Evolutionary conservation across 805 yeast species (phyloP).

Genomic region (Lachancea dasiensis): DNA sequence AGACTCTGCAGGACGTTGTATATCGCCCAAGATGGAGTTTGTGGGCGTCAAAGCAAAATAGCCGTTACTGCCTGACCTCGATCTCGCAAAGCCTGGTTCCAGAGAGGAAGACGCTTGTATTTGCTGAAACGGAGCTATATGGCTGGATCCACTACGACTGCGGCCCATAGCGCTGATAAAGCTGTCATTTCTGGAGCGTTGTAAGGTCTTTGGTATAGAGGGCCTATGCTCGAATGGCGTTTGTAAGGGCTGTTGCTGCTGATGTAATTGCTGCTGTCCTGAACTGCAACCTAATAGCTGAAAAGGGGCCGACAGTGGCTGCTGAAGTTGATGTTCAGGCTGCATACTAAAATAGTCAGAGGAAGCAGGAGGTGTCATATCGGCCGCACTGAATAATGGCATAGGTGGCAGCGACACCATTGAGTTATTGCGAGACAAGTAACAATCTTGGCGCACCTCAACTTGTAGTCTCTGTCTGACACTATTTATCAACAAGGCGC

Average conservation of each 20-base stretch:
- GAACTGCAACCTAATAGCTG: not conserved
- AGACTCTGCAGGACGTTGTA: conserved; percentile 4
- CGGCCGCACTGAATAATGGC: conserved; percentile 8
- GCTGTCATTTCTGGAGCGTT: conserved; percentile 13
- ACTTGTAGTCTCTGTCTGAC: conserved; percentile 36
- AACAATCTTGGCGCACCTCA: conserved; percentile 28
- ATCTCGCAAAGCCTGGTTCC: conserved; percentile 14
- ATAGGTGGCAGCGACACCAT: conserved; percentile 22
- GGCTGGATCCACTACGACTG: conserved; percentile 24
- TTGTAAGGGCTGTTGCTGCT: conserved; percentile 4
- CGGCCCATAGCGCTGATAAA: conserved; percentile 15
- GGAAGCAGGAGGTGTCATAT: not conserved
- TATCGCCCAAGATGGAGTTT: conserved; percentile 8
- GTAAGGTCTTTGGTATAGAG: conserved; percentile 7
- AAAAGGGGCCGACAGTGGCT: conserved; percentile 6
- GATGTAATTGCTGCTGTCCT: not conserved
- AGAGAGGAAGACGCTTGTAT: conserved; percentile 3
- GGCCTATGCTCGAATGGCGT: conserved; percentile 8
- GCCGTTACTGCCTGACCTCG: conserved; percentile 20
- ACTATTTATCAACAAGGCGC: conserved; percentile 33
- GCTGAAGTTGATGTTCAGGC: conserved; percentile 3
- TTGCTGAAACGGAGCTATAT: conserved; percentile 11
- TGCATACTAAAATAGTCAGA: conserved; percentile 6
- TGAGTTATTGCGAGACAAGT: conserved; percentile 26
- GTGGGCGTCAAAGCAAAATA: conserved; percentile 20